Evolutionary conservation across 2,329 filamentous ascomycete species (phyloP).

Genomic region (Lecanicillium sp.): DNA sequence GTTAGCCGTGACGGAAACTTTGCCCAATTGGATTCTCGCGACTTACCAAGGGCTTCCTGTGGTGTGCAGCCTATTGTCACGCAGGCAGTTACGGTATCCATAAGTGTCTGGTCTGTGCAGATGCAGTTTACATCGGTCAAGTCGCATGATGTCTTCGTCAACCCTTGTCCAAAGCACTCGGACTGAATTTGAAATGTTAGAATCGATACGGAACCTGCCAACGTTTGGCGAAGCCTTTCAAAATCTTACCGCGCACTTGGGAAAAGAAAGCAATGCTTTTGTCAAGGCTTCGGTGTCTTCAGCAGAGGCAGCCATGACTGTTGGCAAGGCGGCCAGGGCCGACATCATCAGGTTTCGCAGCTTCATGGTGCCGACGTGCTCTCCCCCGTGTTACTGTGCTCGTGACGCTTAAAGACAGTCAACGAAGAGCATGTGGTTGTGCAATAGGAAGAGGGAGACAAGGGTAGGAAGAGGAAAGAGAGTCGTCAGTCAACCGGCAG

Average conservation of each 20-base stretch:
- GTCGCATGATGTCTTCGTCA: conserved; percentile 2
- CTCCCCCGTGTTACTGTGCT: too few relatives aligned
- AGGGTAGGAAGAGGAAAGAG: too few relatives aligned
- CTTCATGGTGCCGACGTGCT: too few relatives aligned
- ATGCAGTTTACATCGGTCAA: conserved; percentile 1
- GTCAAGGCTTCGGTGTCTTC: conserved; percentile 1
- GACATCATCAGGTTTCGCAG: too few relatives aligned
- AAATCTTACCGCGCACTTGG: conserved; percentile 5
- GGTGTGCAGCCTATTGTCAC: conserved; percentile 2
- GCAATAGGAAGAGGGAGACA: too few relatives aligned
- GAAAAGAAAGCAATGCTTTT: background rate
- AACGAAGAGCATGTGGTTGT: too few relatives aligned
- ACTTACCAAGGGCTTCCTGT: conserved; percentile 5
- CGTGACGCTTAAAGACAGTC: too few relatives aligned
- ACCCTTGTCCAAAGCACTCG: background rate
- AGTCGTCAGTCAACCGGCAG: too few relatives aligned
- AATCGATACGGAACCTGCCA: background rate
- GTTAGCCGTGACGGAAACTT: background rate
- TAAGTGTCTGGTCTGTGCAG: conserved; percentile 3
- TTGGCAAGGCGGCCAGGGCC: too few relatives aligned
- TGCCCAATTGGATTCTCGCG: background rate
- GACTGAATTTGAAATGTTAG: background rate
- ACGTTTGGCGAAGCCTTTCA: background rate
- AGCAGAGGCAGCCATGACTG: too few relatives aligned
- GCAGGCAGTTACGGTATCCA: conserved; percentile 1